These are phyloP conservation scores for Panaeolus papilionaceus DNA, from an alignment of 768 basidiomycete genomes.

Conservation along the genomic window DNA sequence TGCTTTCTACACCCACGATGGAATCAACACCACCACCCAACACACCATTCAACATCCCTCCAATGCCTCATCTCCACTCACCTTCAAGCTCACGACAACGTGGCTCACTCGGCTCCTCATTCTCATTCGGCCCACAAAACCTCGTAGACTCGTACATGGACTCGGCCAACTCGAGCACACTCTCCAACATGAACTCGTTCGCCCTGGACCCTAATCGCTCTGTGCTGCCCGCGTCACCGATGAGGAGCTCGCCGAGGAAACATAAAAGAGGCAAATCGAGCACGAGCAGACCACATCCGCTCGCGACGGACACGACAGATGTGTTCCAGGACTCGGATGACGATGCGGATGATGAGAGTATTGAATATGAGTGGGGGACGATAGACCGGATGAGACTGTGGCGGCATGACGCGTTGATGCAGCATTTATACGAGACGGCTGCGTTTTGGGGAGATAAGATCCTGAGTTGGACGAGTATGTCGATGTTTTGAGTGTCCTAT, in stretches of 20 bases:
- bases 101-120: constrained; percentile 77
- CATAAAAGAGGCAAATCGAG: constrained; percentile 62
- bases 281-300: constrained; percentile 62
- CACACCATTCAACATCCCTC: constrained; percentile 47
- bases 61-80: constrained; percentile 58
- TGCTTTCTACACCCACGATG: constrained; percentile 32
- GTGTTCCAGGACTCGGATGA: constrained; percentile 75
- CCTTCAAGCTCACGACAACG: constrained; percentile 65
- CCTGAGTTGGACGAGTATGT: constrained; percentile 91
- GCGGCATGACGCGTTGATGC: constrained; percentile 98
- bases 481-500: constrained; percentile 27
- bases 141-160: constrained; percentile 76
- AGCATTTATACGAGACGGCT: constrained; percentile 96
- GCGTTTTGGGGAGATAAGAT: constrained; percentile 99
- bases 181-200: constrained; percentile 56
- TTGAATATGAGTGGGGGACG: constrained; percentile 77
- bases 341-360: constrained; percentile 59
- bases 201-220: constrained; percentile 85
- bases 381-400: constrained; percentile 96
- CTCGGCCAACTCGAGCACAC: constrained; percentile 59
- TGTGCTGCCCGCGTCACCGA: constrained; percentile 74
- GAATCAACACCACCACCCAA: constrained; percentile 57
- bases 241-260: constrained; percentile 68
- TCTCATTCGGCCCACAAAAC: constrained; percentile 83
- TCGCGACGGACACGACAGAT: constrained; percentile 79